Evolutionary conservation across 805 yeast genomes (phyloP).

Genomic region (Candida palmyrensis): DNA sequence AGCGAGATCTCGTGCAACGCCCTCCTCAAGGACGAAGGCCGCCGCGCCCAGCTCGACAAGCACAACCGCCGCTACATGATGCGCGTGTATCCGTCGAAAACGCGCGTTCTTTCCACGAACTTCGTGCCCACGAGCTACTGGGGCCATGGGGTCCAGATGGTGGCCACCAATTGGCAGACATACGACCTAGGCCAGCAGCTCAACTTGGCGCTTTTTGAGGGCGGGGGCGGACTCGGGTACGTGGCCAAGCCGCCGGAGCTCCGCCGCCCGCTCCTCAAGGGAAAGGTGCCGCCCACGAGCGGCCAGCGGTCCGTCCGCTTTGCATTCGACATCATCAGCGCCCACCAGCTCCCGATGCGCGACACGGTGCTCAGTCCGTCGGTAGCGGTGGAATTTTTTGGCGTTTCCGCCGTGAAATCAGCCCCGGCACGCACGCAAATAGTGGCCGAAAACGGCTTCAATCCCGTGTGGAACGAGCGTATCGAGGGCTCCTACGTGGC

Average conservation of each 20-base stretch:
- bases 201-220: conserved; percentile 75
- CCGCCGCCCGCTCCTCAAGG: conserved; percentile 27
- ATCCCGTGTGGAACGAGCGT: conserved; percentile 72
- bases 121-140: conserved; percentile 78
- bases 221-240: conserved; percentile 63
- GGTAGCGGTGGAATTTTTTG: conserved; percentile 56
- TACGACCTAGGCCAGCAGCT: conserved; percentile 85
- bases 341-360: conserved; percentile 74
- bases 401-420: conserved; percentile 25
- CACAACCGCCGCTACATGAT: conserved; percentile 74
- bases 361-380: conserved; percentile 55
- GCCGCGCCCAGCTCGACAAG: conserved; percentile 53
- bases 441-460: conserved; percentile 72
- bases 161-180: conserved; percentile 96
- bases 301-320: conserved; percentile 11
- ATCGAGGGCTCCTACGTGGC: conserved; percentile 40
- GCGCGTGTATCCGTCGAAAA: conserved; percentile 84
- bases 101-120: conserved; percentile 72
- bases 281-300: conserved; percentile 10
- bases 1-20: conserved; percentile 65
- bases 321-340: conserved; percentile 55
- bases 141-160: conserved; percentile 88
- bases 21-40: conserved; percentile 58
- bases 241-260: conserved; percentile 64
- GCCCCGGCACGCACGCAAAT: conserved; percentile 14